Base-by-base conservation (phyloP, 768 basidiomycete species). In the Pluteus cervinus region DNA sequence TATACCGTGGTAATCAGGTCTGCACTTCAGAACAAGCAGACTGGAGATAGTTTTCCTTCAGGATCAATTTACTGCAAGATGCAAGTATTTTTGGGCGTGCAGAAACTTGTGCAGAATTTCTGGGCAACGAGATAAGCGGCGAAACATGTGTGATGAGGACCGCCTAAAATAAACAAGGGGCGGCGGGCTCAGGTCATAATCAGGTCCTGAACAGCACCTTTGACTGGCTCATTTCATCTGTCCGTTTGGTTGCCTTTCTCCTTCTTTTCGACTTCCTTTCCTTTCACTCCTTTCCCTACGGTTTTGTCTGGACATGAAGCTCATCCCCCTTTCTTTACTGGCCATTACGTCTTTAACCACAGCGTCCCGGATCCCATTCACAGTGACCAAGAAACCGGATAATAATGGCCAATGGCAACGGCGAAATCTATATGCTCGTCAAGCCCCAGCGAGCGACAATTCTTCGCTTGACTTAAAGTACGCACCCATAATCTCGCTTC, bases 331-430 rank as follows among this genome's bases (percentile, higher is more conserved):
- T 30, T 53, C 58, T 31, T 49, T 70, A 47, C 51, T 61, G 37
- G 56, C 58, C 24, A 46, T 53, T 29, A 50, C 66, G 35, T 47
- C 55, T 42, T 58, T 68, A 31, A 57, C 28, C 20, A n/a, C 70
- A 45, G 73, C 81, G 10, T 41, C 68, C 47, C 65, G 49, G 33
- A 48, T 75, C 24, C 66, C 75, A 28, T 40, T 82, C 52, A 68
- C 66, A 43, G 72, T 68, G 50, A 50, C 61, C 41, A 68, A 57
- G 42, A 62, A 56, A 20, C 48, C 53, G 12, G 59, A 12, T 35
- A 44, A 16, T 40, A 66, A 23, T 56, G 61, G 28, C 57, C 61
- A 40, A 63, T 75, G 53, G 60, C 66, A 16, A 54, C 48, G n/a
- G 32, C 39, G 38, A 48, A 53, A 30, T 48, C 47, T 24, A 48